phyloP scores from a whole-genome alignment of 805 yeast genomes.

The Monosporozyma siamensis region DNA sequence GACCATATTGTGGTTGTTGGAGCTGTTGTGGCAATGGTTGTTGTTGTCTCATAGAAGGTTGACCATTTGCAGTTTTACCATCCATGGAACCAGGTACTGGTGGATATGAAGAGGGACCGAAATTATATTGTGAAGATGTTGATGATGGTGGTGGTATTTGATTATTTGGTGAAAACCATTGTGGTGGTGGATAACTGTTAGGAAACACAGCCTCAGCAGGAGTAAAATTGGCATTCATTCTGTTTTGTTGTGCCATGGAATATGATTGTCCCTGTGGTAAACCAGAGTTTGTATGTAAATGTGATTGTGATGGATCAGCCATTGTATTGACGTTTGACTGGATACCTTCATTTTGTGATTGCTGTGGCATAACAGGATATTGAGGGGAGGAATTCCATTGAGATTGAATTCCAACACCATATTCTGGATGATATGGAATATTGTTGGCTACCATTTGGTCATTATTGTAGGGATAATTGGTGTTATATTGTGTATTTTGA shows the following conservation, averaged over 20 bases:
- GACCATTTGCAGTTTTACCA: too few species aligned
- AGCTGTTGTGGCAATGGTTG: conserved; percentile 26
- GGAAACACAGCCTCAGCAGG: background rate
- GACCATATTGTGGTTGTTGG: background rate
- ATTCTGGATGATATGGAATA: background rate
- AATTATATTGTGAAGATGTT: conserved; percentile 1
- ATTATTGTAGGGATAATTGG: background rate
- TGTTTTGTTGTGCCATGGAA: background rate
- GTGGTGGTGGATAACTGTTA: conserved; percentile 3
- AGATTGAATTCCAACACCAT: background rate
- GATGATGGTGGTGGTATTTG: conserved; percentile 86
- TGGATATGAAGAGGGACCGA: background rate
- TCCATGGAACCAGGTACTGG: background rate
- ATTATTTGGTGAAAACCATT: conserved; percentile 25
- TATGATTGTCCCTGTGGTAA: background rate
- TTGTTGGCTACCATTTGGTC: background rate
- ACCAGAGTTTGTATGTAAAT: background rate
- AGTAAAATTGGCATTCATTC: background rate
- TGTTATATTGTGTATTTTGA: background rate
- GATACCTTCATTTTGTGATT: too few species aligned
- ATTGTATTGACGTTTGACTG: too few species aligned
- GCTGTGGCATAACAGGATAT: background rate
- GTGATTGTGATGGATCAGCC: background rate
- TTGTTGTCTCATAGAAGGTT: conserved; percentile 50
- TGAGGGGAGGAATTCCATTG: background rate